Conservation (phyloP, 2,329 filamentous ascomycete genomes). For the Claviceps citrina region DNA sequence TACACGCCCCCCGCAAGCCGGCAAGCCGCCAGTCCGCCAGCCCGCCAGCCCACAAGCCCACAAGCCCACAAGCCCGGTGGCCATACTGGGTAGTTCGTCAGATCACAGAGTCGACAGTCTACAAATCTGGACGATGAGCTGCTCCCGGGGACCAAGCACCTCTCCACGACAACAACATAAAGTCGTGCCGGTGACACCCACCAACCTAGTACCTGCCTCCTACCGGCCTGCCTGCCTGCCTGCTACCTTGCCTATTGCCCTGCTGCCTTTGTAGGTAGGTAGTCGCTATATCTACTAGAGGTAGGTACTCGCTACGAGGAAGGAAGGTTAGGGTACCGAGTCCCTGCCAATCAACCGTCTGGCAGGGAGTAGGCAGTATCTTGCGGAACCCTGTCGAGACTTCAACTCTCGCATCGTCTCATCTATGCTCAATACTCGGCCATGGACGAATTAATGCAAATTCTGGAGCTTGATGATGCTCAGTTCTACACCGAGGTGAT, state of each 20-base stretch:
- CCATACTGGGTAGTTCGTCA: not conserved
- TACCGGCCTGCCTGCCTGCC: too few relatives aligned
- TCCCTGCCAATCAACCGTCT: too few relatives aligned
- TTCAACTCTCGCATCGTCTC: not conserved
- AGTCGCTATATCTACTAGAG: too few relatives aligned
- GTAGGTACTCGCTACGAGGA: too few relatives aligned
- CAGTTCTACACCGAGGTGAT: conserved; percentile 27
- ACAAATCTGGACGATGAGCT: not conserved
- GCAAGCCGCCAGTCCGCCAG: too few relatives aligned
- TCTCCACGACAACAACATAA: too few relatives aligned
- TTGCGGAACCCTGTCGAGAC: not conserved
- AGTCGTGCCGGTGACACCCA: too few relatives aligned
- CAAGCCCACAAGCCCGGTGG: not conserved
- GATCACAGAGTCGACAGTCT: not conserved
- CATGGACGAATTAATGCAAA: conserved; percentile 5
- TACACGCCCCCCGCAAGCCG: conserved; percentile 2
- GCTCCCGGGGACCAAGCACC: too few relatives aligned
- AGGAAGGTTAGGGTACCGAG: too few relatives aligned
- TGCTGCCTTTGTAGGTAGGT: too few relatives aligned
- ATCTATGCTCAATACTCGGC: not conserved
- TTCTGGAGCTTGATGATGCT: conserved; percentile 26
- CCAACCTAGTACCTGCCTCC: not conserved
- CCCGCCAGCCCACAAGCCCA: not conserved
- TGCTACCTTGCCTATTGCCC: too few relatives aligned
- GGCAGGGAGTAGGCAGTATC: not conserved